phyloP scores from a whole-genome alignment of 169 alveolate species.

The Plasmodium gonderi region DNA sequence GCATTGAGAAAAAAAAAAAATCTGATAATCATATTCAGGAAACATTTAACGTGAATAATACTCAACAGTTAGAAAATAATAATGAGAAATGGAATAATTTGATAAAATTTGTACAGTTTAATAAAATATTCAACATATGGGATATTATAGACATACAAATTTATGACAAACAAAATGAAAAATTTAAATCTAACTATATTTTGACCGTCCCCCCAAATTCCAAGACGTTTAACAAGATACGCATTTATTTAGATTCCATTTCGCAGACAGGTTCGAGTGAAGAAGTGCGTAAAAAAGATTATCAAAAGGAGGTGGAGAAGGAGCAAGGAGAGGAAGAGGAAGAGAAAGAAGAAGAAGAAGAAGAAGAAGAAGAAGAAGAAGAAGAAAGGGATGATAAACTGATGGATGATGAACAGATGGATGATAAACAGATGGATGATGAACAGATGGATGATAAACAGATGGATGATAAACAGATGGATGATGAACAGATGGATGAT shows the following conservation, averaged over 20 bases:
- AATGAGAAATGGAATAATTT: neutral
- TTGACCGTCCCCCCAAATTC: conserved; percentile 37
- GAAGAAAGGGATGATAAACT: neutral
- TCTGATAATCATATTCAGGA: neutral
- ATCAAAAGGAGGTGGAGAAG: neutral
- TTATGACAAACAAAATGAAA: neutral
- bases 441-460: too few relatives aligned
- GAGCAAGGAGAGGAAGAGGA: neutral
- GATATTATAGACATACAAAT: conserved; percentile 64
- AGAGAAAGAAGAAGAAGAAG: neutral
- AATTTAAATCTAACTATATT: conserved; percentile 29
- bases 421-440: too few relatives aligned
- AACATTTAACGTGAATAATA: neutral
- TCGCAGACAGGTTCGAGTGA: neutral
- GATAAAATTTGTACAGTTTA: neutral
- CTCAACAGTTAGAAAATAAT: neutral
- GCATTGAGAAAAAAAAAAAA: neutral
- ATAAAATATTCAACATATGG: conserved; percentile 53
- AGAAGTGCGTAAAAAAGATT: neutral
- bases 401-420: neutral
- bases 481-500: too few relatives aligned
- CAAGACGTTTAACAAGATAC: conserved; percentile 8
- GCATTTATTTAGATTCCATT: neutral
- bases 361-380: neutral
- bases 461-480: too few relatives aligned